A percentile compares a stretch with the other conserved stretches of the same genome.
These are phyloP conservation scores for Sclerotinia borealis DNA, from an alignment of 2,329 filamentous ascomycete genomes.

Conservation along the genomic window DNA sequence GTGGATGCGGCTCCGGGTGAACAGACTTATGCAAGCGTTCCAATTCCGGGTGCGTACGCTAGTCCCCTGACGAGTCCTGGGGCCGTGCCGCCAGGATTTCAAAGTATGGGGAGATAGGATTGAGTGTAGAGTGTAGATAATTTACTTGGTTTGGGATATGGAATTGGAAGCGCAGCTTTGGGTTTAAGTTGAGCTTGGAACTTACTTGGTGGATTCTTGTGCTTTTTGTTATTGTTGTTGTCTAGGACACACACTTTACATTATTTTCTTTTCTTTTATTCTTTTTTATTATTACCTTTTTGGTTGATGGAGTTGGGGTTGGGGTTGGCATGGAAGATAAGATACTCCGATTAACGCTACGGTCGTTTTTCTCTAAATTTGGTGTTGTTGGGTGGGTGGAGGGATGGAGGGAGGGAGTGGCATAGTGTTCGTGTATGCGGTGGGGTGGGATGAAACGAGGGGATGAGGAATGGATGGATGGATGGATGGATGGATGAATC, in stretches of 20 bases:
- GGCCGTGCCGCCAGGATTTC: slow-evolving; percentile 33
- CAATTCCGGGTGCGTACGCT: slow-evolving; percentile 80
- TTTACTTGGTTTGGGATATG: not conserved
- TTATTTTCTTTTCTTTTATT: not conserved
- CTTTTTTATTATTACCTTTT: not conserved
- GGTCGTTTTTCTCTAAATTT: not conserved
- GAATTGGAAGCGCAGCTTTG: not conserved
- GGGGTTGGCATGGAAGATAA: not conserved
- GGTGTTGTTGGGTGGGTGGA: not conserved
- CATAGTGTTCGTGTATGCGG: not conserved
- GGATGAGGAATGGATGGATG: not conserved
- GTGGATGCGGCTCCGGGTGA: slow-evolving; percentile 70
- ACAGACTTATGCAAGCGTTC: slow-evolving; percentile 76
- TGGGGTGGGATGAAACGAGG: not conserved
- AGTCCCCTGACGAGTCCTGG: slow-evolving; percentile 41
- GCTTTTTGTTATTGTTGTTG: too few relatives aligned
- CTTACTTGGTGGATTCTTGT: not conserved
- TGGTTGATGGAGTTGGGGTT: not conserved
- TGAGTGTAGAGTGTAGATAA: not conserved
- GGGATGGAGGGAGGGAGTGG: too few relatives aligned
- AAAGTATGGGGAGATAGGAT: slow-evolving; percentile 20
- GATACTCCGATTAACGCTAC: not conserved
- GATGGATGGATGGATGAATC: not conserved
- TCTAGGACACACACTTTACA: not conserved
- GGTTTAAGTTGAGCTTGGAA: too few relatives aligned